A percentile compares a stretch with the other conserved stretches of the same genome.
These are phyloP conservation scores for Amphichorda felina DNA, from an alignment of 2,329 filamentous ascomycete species.

Conservation along the genomic window DNA sequence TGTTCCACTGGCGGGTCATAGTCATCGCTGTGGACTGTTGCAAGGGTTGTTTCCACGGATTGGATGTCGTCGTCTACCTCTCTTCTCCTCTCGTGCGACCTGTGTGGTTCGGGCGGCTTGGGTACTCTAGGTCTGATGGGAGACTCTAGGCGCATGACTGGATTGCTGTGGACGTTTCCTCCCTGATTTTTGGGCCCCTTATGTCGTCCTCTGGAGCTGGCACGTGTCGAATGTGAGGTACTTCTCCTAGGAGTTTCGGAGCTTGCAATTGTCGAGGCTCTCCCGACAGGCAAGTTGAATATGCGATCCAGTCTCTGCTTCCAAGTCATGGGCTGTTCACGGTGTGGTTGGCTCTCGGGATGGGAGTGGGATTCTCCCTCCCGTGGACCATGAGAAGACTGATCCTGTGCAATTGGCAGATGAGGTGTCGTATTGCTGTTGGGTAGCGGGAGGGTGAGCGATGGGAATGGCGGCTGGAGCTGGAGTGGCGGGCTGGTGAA, in stretches of 20 bases:
- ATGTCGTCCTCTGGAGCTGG: neutral
- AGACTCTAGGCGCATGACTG: neutral
- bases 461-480: neutral
- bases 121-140: neutral
- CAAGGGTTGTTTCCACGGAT: slow-evolving; percentile 15
- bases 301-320: slow-evolving; percentile 12
- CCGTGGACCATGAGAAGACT: no score
- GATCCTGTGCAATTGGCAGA: no score
- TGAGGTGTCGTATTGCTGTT: no score
- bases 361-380: neutral
- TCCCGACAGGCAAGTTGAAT: slow-evolving; percentile 17
- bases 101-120: neutral
- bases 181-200: neutral
- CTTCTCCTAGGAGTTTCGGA: neutral
- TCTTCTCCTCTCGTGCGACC: neutral
- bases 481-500: neutral
- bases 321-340: slow-evolving; percentile 9
- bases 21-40: slow-evolving; percentile 25
- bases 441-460: no score
- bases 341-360: no score
- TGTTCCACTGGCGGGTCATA: slow-evolving; percentile 11
- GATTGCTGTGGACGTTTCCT: neutral
- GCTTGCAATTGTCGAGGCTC: slow-evolving; percentile 19
- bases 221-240: neutral
- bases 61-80: slow-evolving; percentile 2